Evolutionary conservation across 1,139 yeast genomes (phyloP).

Genomic region (Scheffersomyces cryptocercus): DNA sequence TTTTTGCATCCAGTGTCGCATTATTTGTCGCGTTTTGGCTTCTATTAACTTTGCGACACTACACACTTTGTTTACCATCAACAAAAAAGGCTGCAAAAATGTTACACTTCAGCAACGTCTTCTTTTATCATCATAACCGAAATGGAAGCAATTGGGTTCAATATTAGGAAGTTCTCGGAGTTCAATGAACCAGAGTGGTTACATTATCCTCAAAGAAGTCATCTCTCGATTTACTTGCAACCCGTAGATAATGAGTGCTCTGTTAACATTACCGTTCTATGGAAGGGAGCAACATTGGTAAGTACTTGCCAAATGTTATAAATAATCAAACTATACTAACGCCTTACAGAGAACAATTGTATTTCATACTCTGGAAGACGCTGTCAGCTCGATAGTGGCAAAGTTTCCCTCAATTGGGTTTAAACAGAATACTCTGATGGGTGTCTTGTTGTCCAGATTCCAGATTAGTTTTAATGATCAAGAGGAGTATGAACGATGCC

Average conservation of each 20-base stretch:
- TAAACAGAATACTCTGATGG: slow-evolving; percentile 20
- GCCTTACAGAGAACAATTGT: not conserved
- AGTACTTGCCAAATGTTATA: slow-evolving; percentile 5
- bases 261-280: slow-evolving; percentile 13
- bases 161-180: slow-evolving; percentile 11
- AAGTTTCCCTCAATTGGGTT: slow-evolving; percentile 27
- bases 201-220: slow-evolving; percentile 30
- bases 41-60: too few species aligned
- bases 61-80: too few species aligned
- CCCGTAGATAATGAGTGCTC: slow-evolving; percentile 4
- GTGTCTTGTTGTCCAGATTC: slow-evolving; percentile 17
- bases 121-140: too few species aligned
- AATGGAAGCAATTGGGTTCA: slow-evolving; percentile 4
- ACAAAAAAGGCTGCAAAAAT: too few species aligned
- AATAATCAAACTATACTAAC: slow-evolving; percentile 5
- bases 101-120: too few species aligned
- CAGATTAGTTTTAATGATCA: slow-evolving; percentile 10
- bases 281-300: slow-evolving; percentile 26
- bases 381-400: slow-evolving; percentile 17
- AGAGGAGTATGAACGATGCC: slow-evolving; percentile 8
- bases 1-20: too few species aligned
- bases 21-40: too few species aligned
- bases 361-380: not conserved
- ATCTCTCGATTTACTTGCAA: slow-evolving; percentile 20
- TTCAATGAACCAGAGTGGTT: slow-evolving; percentile 17